Evolutionary conservation across 352 stramenopile species (phyloP), one percentile per base, ranked within the genome.

Genomic region (Globisporangium spinosum): DNA sequence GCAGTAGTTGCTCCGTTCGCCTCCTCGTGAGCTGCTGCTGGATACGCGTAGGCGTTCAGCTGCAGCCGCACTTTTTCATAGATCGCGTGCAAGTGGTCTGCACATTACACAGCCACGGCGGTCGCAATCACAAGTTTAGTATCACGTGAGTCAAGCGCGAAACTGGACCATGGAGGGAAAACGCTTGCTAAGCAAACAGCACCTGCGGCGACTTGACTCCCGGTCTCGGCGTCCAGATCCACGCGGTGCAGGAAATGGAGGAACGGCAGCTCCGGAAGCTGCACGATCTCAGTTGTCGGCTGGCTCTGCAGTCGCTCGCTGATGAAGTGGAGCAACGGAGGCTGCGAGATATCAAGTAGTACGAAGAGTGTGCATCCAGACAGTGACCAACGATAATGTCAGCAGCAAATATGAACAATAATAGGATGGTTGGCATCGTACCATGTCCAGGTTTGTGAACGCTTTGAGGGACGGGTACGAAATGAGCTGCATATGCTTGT

Each of bases 401-500:
- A 23, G 7, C 20, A n/a, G 10, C 0, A 58, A 32, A 55, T 53
- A 20, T 13, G 17, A 23, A 35, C 17, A 63, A 56, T 59, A 25
- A 61, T 49, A 58, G 2, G 35, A 47, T 60, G 23, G 22, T 38
- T 22, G 25, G 5, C 25, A 58, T 27, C 54, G 9, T 70, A 89
- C 84, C 82, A 89, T 89, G 35, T 86, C 74, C 8, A 82, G 70
- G 3, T 75, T 76, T 6, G 79, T 90, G 67, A 88, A 88, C 27
- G 51, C 64, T 72, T 85, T 80, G 59, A 93, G 79, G 29, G 83
- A 93, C 56, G 80, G 71, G 71, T 90, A 92, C 67, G 87, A 91
- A 65, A 92, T 94, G 57, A 93, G 81, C 70, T 94, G 87, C 84
- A 94, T 92, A 77, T 94, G 87, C 64, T 94, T 94, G 73, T 92